Conservation (phyloP, 331 rosid species). For the Prunus yedoensis region DNA sequence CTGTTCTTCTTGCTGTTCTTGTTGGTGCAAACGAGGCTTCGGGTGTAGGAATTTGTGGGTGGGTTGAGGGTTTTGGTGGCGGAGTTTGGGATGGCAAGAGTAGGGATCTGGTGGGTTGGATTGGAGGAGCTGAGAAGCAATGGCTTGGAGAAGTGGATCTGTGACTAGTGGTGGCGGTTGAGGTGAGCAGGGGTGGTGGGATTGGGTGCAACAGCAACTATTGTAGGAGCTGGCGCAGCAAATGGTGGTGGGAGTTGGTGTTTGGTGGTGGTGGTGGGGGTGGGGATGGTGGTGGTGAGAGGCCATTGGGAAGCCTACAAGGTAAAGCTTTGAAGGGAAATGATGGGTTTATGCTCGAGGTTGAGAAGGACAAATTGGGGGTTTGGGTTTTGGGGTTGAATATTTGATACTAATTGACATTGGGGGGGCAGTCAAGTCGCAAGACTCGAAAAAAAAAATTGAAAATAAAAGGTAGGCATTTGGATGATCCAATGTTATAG, state of each 20-base stretch:
- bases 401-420: background rate
- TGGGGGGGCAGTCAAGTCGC: background rate
- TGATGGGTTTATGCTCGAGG: background rate
- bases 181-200: slow-evolving; percentile 25
- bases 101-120: slow-evolving; percentile 22
- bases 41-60: slow-evolving; percentile 26
- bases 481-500: background rate
- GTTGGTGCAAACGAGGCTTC: slow-evolving; percentile 8
- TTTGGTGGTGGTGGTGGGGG: slow-evolving; percentile 30
- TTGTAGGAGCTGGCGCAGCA: slow-evolving; percentile 34
- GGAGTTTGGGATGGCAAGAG: slow-evolving; percentile 19
- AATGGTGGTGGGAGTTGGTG: slow-evolving; percentile 28
- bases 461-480: background rate
- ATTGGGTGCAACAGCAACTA: slow-evolving; percentile 27
- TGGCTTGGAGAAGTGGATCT: slow-evolving; percentile 60
- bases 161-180: slow-evolving; percentile 14
- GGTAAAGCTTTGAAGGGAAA: background rate
- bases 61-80: slow-evolving; percentile 19
- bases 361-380: background rate
- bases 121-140: slow-evolving; percentile 52
- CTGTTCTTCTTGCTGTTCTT: slow-evolving; percentile 13
- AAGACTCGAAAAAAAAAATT: background rate
- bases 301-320: slow-evolving; percentile 45
- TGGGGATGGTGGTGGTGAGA: slow-evolving; percentile 37
- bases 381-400: background rate